Evolutionary conservation across 2,329 filamentous ascomycete genomes (phyloP).

Genomic region (Periglandula ipomoeae): DNA sequence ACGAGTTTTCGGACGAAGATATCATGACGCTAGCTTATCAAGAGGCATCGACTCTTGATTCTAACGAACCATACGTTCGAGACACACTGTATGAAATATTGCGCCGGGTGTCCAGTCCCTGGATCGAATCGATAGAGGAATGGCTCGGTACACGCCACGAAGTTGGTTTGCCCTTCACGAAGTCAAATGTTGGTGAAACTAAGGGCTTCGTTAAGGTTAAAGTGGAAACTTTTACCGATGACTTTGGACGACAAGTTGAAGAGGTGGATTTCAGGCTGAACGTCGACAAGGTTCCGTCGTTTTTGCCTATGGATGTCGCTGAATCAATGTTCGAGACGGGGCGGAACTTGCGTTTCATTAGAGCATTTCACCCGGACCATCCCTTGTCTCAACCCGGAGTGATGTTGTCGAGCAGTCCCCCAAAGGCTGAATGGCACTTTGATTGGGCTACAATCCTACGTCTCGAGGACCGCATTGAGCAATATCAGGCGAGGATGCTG

Average conservation of each 20-base stretch:
- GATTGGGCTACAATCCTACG: conserved; percentile 59
- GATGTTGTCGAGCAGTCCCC: conserved; percentile 38
- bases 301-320: conserved; percentile 61
- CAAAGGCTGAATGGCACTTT: conserved; percentile 58
- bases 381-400: conserved; percentile 49
- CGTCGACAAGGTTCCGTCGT: conserved; percentile 57
- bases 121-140: conserved; percentile 57
- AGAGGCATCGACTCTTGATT: conserved; percentile 53
- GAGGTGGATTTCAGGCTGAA: conserved; percentile 56
- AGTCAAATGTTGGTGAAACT: conserved; percentile 30
- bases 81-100: conserved; percentile 60
- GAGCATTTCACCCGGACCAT: conserved; percentile 61
- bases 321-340: conserved; percentile 71
- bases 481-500: conserved; percentile 23
- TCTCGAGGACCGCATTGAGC: conserved; percentile 49
- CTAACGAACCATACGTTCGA: conserved; percentile 51
- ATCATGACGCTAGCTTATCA: conserved; percentile 53
- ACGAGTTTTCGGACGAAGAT: conserved; percentile 45
- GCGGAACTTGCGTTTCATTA: conserved; percentile 64
- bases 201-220: conserved; percentile 55
- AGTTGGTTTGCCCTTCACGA: conserved; percentile 43
- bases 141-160: conserved; percentile 66
- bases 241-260: conserved; percentile 47
- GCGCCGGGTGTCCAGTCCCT: conserved; percentile 52
- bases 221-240: conserved; percentile 44